These are phyloP conservation scores for Trichocomaceae sp. DNA, from an alignment of 2,329 filamentous ascomycete species.

Conservation along the genomic window DNA sequence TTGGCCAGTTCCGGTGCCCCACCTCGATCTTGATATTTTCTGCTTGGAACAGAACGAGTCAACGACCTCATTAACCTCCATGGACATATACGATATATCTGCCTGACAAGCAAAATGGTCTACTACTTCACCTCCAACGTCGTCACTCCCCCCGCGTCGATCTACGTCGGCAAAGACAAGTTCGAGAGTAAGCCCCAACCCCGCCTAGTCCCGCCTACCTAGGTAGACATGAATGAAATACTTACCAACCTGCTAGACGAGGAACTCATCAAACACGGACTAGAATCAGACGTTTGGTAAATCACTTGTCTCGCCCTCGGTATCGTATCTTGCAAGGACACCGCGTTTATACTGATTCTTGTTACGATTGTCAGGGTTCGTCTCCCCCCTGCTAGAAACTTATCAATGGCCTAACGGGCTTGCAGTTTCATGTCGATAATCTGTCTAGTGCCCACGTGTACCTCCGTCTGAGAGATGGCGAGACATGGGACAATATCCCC, in stretches of 20 bases:
- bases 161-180: constrained; percentile 99
- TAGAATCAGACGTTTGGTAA: constrained; percentile 93
- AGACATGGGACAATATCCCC: constrained; percentile 78
- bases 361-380: constrained; percentile 13
- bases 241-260: constrained; percentile 59
- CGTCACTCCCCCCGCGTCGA: constrained; percentile 72
- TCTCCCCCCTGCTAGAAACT: constrained; percentile 1
- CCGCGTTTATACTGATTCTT: constrained; percentile 8
- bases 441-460: constrained; percentile 96
- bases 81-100: not conserved
- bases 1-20: not conserved
- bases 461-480: constrained; percentile 69
- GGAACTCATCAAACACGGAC: constrained; percentile 88
- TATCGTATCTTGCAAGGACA: not conserved
- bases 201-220: not conserved
- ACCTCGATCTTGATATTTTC: not conserved
- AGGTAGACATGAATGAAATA: not conserved
- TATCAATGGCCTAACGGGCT: constrained; percentile 4
- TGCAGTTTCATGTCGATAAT: constrained; percentile 92
- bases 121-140: constrained; percentile 89
- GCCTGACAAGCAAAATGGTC: constrained; percentile 58
- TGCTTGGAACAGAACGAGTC: too few species aligned
- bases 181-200: constrained; percentile 69
- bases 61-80: not conserved
- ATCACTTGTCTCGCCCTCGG: constrained; percentile 1